Conservation (phyloP, 495 filamentous ascomycete genomes). For the Penicillium antarcticum region DNA sequence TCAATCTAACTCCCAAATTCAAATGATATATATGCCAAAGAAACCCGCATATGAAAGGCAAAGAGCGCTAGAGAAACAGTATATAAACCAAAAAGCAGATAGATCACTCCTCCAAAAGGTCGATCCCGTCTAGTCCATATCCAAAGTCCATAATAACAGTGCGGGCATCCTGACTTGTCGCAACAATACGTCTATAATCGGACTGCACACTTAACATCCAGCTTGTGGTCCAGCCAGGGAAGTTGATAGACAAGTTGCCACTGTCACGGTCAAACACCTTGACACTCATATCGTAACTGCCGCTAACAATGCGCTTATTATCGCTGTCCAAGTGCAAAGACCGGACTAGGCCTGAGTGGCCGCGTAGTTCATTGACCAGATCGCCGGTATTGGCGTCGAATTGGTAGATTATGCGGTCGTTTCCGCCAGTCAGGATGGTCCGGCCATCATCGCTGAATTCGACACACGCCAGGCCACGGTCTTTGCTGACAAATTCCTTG, state of each 20-base stretch:
- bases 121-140: slow-evolving; percentile 47
- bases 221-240: slow-evolving; percentile 87
- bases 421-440: slow-evolving; percentile 87
- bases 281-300: slow-evolving; percentile 90
- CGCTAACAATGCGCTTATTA: slow-evolving; percentile 80
- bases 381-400: slow-evolving; percentile 90
- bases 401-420: slow-evolving; percentile 88
- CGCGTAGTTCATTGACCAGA: slow-evolving; percentile 69
- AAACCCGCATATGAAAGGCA: slow-evolving; percentile 10
- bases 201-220: slow-evolving; percentile 96
- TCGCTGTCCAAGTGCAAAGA: slow-evolving; percentile 82
- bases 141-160: slow-evolving; percentile 83
- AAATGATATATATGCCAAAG: slow-evolving; percentile 9
- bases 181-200: slow-evolving; percentile 89
- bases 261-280: slow-evolving; percentile 84
- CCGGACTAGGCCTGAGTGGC: slow-evolving; percentile 79
- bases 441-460: slow-evolving; percentile 91
- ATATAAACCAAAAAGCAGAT: slow-evolving; percentile 8
- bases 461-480: slow-evolving; percentile 88
- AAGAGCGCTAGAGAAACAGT: slow-evolving; percentile 11
- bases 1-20: slow-evolving; percentile 15
- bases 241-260: slow-evolving; percentile 67
- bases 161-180: slow-evolving; percentile 88
- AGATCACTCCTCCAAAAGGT: slow-evolving; percentile 43
- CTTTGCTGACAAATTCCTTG: slow-evolving; percentile 82